phyloP scores from a whole-genome alignment of 2,329 filamentous ascomycete species.

The Ustilaginoidea virens region DNA sequence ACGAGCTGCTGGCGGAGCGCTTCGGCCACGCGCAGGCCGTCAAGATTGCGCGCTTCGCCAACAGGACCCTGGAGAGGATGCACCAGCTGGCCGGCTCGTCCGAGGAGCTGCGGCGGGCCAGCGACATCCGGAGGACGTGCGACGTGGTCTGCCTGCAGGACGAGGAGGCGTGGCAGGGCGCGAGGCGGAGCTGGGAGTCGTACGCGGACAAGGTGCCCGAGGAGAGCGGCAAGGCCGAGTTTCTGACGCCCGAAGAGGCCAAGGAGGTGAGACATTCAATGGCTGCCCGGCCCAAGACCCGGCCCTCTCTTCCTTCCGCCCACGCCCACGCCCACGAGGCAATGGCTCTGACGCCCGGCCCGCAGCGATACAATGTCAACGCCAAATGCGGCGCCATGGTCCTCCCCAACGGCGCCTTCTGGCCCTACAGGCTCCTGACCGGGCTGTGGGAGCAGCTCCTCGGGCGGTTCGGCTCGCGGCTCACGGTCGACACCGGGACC shows the following conservation, averaged over 20 bases:
- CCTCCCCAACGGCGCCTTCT: slow-evolving; percentile 24
- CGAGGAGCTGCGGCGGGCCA: slow-evolving; percentile 5
- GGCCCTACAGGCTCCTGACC: slow-evolving; percentile 31
- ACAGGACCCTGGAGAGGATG: slow-evolving; percentile 18
- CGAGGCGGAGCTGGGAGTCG: background rate
- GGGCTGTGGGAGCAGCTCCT: slow-evolving; percentile 23
- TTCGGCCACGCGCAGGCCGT: slow-evolving; percentile 20
- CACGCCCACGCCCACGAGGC: too few relatives aligned
- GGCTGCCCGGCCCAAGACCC: too few relatives aligned
- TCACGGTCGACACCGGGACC: slow-evolving; percentile 23
- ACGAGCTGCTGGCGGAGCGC: slow-evolving; percentile 13
- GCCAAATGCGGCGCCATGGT: slow-evolving; percentile 14
- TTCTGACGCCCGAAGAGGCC: background rate
- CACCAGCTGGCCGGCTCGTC: slow-evolving; percentile 8
- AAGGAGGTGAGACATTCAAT: slow-evolving; percentile 3
- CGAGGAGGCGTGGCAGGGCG: slow-evolving; percentile 5
- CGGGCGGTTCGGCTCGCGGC: slow-evolving; percentile 9
- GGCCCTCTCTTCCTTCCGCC: too few relatives aligned
- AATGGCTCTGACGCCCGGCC: too few relatives aligned
- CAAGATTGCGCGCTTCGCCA: slow-evolving; percentile 25
- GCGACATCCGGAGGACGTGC: slow-evolving; percentile 8
- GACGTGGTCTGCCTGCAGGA: slow-evolving; percentile 10
- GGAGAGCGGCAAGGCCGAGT: slow-evolving; percentile 4
- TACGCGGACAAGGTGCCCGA: slow-evolving; percentile 9
- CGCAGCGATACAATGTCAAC: slow-evolving; percentile 11